phyloP scores from a whole-genome alignment of 2,329 filamentous ascomycete genomes.

The Aschersonia sp. region DNA sequence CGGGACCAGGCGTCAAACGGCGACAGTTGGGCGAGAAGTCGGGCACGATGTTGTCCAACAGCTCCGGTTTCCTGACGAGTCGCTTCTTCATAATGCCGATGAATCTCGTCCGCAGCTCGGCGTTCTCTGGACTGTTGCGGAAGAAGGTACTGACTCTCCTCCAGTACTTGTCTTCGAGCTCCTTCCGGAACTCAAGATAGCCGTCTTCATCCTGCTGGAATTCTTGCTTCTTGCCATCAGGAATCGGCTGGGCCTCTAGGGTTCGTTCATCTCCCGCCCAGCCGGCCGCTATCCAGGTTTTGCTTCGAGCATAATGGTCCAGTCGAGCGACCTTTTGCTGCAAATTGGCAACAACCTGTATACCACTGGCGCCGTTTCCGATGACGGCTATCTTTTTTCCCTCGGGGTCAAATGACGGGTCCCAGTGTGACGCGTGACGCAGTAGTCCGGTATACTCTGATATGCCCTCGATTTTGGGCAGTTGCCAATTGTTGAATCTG shows the following conservation, averaged over 20 bases:
- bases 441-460: constrained; percentile 38
- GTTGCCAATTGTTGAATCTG: constrained; percentile 49
- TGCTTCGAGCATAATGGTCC: constrained; percentile 50
- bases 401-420: constrained; percentile 30
- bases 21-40: constrained; percentile 52
- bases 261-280: constrained; percentile 42
- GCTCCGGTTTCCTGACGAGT: constrained; percentile 36
- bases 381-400: constrained; percentile 43
- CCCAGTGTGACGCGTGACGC: constrained; percentile 48
- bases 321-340: constrained; percentile 33
- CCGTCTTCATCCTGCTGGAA: constrained; percentile 41
- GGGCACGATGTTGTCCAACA: constrained; percentile 41
- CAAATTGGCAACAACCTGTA: constrained; percentile 40
- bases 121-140: constrained; percentile 34
- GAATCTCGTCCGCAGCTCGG: constrained; percentile 28
- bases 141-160: constrained; percentile 39
- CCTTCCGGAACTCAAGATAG: constrained; percentile 46
- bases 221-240: constrained; percentile 37
- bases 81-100: constrained; percentile 35
- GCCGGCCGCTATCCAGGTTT: constrained; percentile 53
- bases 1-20: constrained; percentile 49
- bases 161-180: constrained; percentile 48
- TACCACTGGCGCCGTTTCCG: constrained; percentile 47
- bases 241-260: constrained; percentile 39
- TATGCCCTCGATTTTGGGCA: constrained; percentile 46